phyloP scores from a whole-genome alignment of 768 basidiomycete genomes.

The Phlegmacium glaucopus region DNA sequence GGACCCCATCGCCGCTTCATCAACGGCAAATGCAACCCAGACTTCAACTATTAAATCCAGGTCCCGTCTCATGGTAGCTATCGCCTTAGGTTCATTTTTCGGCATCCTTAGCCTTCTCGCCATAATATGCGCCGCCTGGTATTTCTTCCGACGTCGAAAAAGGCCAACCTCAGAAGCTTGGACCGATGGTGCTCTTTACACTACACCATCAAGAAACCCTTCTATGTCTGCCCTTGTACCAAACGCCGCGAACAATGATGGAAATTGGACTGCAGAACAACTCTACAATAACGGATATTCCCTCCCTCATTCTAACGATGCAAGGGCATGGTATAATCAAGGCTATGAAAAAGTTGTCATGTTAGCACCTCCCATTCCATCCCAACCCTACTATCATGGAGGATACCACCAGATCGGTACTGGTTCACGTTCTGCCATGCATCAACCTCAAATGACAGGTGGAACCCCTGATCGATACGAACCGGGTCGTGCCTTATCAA shows the following conservation, averaged over 20 bases:
- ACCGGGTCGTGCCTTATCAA: constrained; percentile 22
- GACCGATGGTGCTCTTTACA: constrained; percentile 21
- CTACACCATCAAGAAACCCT: not conserved
- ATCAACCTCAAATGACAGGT: not conserved
- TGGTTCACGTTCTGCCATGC: not conserved
- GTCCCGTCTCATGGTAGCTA: constrained; percentile 15
- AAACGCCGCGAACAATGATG: not conserved
- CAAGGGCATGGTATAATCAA: constrained; percentile 14
- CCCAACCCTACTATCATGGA: constrained; percentile 3
- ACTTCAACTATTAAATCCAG: constrained; percentile 10
- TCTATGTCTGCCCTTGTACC: not conserved
- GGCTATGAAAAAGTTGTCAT: constrained; percentile 18
- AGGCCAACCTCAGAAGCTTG: constrained; percentile 33
- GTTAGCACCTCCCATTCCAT: constrained; percentile 9
- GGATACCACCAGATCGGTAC: not conserved
- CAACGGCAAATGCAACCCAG: constrained; percentile 9
- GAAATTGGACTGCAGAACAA: not conserved
- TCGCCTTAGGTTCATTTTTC: constrained; percentile 30
- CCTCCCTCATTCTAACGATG: constrained; percentile 5
- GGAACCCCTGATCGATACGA: constrained; percentile 21
- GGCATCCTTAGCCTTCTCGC: constrained; percentile 30
- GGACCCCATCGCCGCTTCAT: constrained; percentile 15
- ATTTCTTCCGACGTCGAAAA: constrained; percentile 21
- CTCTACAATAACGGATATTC: constrained; percentile 1
- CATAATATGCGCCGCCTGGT: constrained; percentile 26